Base-by-base conservation (phyloP, 306 rosid genomes). In the Begonia fuchsioides region DNA sequence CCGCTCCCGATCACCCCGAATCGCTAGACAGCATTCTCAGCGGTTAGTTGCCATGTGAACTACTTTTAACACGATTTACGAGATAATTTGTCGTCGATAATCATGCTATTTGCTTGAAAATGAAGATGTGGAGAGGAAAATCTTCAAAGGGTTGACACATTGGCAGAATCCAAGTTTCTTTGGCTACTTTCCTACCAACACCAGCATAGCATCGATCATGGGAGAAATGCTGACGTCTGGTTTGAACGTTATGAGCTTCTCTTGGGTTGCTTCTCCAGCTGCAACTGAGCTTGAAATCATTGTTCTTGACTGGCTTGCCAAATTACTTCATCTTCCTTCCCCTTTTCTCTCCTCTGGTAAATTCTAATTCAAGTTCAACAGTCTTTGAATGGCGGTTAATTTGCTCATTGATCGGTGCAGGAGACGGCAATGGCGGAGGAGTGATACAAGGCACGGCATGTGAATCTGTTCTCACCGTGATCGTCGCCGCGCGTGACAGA, bases 191-290 rank as follows among this genome's bases (percentile, higher is more conserved):
- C 97, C 97, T 57, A 66, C 83, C 38, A 90, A 90, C 51, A 80
- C 95, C 57, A 84, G 97, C 74, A 69, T 81, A 16, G 97, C 97
- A 16, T 95, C 95, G 56, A 81, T 84, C 58, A 61, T 90, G 15
- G 97, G 97, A 50, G 97, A 90, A 72, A 90, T 90, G 97, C 82
- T 84, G 17, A 90, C 95, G 63, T 93, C 95, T 38, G 95, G 92
- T 56, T 68, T 90, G 39, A 90, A 72, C 71, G 73, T 84, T 60
- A 82, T 84, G 53, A 95, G 97, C 46, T 90, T 90, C 71, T 84
- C 87, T 68, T 90, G 97, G 95, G 73, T 90, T 43, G 60, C 80
- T 62, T 90, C 97, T 64, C 97, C 97, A 18, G 97, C 97, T 17
- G 97, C 95, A 40, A 90, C 97, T 52, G 97, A 90, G 64, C 97